Conservation (phyloP, 225 moss, liverwort and hornwort genomes). For the Lunularia cruciata region DNA sequence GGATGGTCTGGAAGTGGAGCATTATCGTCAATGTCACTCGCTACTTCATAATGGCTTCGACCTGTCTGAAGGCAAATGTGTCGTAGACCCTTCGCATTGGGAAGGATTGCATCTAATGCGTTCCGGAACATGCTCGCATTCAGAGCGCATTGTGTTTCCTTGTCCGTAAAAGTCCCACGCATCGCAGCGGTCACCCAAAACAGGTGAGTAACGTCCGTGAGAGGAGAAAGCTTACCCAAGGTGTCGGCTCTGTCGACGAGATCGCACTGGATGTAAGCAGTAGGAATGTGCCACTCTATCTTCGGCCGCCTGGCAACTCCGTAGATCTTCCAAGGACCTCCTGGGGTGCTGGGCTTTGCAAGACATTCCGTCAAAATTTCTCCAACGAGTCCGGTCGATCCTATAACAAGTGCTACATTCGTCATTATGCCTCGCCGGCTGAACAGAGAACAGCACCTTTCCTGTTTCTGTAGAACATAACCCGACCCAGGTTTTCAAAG, state of each 20-base stretch:
- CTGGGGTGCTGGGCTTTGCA: conserved; percentile 3
- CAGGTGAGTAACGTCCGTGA: conserved; percentile 51
- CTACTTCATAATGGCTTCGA: conserved; percentile 41
- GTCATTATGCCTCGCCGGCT: not conserved
- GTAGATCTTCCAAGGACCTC: conserved; percentile 32
- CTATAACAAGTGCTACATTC: conserved; percentile 26
- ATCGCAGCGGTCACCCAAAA: conserved; percentile 45
- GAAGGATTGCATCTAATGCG: conserved; percentile 44
- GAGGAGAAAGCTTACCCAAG: conserved; percentile 28
- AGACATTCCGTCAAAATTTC: conserved; percentile 20
- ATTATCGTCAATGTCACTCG: not conserved
- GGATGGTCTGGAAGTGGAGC: conserved; percentile 19
- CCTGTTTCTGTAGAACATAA: not conserved
- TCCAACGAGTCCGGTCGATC: conserved; percentile 25
- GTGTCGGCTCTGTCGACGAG: conserved; percentile 39
- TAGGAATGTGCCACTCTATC: not conserved
- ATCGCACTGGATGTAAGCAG: conserved; percentile 40
- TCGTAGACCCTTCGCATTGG: conserved; percentile 37
- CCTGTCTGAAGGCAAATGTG: conserved; percentile 65
- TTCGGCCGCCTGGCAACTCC: conserved; percentile 24
- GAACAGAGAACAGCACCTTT: too few relatives aligned
- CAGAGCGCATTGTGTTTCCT: conserved; percentile 35
- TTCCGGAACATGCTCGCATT: conserved; percentile 44
- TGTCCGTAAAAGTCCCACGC: not conserved
- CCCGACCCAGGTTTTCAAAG: too few relatives aligned